Base-by-base conservation (phyloP, 805 yeast species). In the Cyberlindnera xylosilytica region DNA sequence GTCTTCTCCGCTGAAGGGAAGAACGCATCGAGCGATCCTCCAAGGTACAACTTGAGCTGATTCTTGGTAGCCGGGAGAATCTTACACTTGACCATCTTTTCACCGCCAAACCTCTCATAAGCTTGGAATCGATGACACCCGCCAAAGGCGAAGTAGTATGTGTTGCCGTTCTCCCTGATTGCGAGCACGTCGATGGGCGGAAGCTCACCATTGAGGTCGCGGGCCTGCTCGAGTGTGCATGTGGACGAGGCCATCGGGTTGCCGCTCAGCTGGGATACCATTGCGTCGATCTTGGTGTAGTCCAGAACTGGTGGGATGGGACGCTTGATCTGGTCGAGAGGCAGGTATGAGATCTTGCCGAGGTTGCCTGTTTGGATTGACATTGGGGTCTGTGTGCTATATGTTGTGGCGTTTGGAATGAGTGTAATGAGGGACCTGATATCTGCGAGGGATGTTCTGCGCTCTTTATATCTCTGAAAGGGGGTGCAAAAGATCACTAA, bases 71-170 rank as follows among this genome's bases (percentile, higher is more conserved):
- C 83, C 1, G 96, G 96, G 24, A 86, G 62, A 8, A 87, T 56
- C 50, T 81, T 82, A 61, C 88, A 82, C 54, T 74, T 80, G 9
- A 88, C 95, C 65, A 73, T 53, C 3, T 62, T 57, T 23, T 71
- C 73, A 2, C 70, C 66, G 31, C 68, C 70, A 15, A 58, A 42
- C 30, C 72, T 64, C 44, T 87, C 93, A 57, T 88, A 88, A 0
- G 95, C 95, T 60, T 87, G 95, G 52, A 87, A 83, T 48, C 96
- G 64, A 58, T 87, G 96, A 58, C 96, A 87, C 0, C 96, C 96
- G 6, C 96, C 96, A 63, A 87, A 87, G 1, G 90, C 95, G 62
- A 85, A 87, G 56, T 82, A 87, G 59, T 73, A 73, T 28, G 63
- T 70, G 37, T 75, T 64, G 2, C 87, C 91, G 7, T 73, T 60